Base-by-base conservation (phyloP, 148 eudicot genomes). In the Beta vulgaris region DNA sequence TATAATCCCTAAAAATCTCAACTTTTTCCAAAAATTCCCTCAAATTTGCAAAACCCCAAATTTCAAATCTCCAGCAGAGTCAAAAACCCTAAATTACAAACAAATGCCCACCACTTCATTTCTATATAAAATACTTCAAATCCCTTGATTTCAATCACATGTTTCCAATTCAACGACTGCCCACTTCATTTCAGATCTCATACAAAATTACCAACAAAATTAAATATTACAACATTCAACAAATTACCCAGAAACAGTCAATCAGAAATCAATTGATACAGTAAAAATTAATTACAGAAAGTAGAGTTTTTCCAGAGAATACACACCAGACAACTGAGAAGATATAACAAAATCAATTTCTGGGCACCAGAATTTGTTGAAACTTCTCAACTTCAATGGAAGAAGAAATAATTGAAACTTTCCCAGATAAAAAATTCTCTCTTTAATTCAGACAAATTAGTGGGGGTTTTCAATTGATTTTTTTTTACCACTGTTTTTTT, bases 171-270 rank as follows among this genome's bases (percentile, higher is more conserved):
- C 19, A 66, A 66, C 32, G 72, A 29, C 31, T 44, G 34, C 51
- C 73, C 77, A 76, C 77, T 72, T 72, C 36, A 58, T 35, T 39
- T 77, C 65, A 73, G 84, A 81, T 81, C 80, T 77, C 49, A 68
- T 11, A 46, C 23, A 76, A 43, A 16, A 64, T 58, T 72, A 32
- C 14, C 44, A 44, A 63, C 58, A 63, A 5, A 53, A 68, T 40
- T 28, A 3, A 65, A 63, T 31, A 32, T 14, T 34, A 44, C 1
- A 25, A 10, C 37, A 19, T 72, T 53, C 2, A 31, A 18, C 3
- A 6, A 61, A 36, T 36, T 21, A 72, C 76, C 78, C 67, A 58
- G 6, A 69, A 32, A 59, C 9, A 71, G 69, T 58, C 70, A 64
- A 77, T 66, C 74, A 26, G 18, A 67, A 15, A 65, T 23, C 31